Base-by-base conservation (phyloP, 768 basidiomycete species). In the Serendipita indica region DNA sequence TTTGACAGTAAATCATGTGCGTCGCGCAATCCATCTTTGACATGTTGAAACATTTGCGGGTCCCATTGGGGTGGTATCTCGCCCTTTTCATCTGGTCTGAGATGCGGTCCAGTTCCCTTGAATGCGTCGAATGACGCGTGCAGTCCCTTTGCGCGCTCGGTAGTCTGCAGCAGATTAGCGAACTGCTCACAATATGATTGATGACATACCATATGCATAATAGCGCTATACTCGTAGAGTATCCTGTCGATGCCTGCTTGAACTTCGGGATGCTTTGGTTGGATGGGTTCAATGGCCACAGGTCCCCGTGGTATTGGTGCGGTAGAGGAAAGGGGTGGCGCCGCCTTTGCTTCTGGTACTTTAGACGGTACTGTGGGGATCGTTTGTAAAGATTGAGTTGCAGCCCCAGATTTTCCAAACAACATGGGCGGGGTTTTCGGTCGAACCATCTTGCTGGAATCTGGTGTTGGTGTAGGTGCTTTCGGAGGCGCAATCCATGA, bases 281-380 rank as follows among this genome's bases (percentile, higher is more conserved):
- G 84, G 77, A 90, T 79, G 7, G 83, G 81, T 58, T 79, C n/a
- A n/a, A n/a, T 76, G 60, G 81, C 77, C 61, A 76, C 64, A 60
- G 73, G 60, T 59, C 69, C 60, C 60, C 60, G 5, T 58, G 58
- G 30, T 57, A 32, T 22, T 56, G 59, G 3, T 52, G 20, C 6
- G 57, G 10, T 18, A 67, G 63, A 22, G 63, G 30, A 7, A 28
- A 39, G 57, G 22, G 65, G 59, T 13, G 57, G 33, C 37, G 61
- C 22, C 14, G 33, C 33, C 28, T 27, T 41, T 18, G 61, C 34
- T 20, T 58, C 41, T 18, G 57, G 45, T 25, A 57, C 18, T 18
- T 54, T 18, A 10, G 60, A 32, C 25, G 59, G 45, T 14, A 46
- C 16, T 5, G 57, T 22, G 0, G 61, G 25, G 14, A n/a, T n/a